A percentile compares a stretch with the other conserved stretches of the same genome.
Evolutionary conservation across 306 rosid species (phyloP).

Genomic region (Vigna radiata): DNA sequence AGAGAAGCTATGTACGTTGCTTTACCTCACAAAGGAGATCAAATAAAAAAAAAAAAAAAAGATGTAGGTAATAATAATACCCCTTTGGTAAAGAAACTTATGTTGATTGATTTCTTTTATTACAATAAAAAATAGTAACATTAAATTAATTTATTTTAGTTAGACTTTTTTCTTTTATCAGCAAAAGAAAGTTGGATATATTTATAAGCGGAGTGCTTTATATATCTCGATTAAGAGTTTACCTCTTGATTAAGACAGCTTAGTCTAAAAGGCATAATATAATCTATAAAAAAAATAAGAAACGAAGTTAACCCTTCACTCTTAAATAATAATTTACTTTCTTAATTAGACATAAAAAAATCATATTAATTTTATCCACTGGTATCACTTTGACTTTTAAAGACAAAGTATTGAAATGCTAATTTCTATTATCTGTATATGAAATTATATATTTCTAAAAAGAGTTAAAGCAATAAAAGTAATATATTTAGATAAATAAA

Average conservation of each 20-base stretch:
- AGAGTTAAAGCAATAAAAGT: too few species aligned
- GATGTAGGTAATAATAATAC: background rate
- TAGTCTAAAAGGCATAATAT: too few species aligned
- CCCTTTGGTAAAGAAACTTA: background rate
- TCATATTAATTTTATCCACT: background rate
- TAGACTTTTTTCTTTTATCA: too few species aligned
- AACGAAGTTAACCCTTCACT: background rate
- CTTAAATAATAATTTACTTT: background rate
- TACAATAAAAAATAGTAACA: background rate
- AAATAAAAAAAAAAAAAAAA: background rate
- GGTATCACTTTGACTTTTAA: background rate
- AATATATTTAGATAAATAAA: too few species aligned
- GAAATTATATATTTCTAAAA: too few species aligned
- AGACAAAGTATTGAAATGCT: background rate
- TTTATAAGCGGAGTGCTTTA: too few species aligned
- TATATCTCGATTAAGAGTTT: too few species aligned
- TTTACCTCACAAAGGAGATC: constrained; percentile 7
- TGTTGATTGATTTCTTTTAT: background rate
- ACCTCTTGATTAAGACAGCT: too few species aligned
- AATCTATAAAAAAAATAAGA: too few species aligned
- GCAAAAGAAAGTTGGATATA: too few species aligned
- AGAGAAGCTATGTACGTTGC: background rate
- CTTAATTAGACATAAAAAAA: background rate
- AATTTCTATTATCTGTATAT: background rate
- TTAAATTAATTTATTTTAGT: background rate